Evolutionary conservation across 1,139 yeast genomes (phyloP).

Genomic region (Suhomyces bokatorum): DNA sequence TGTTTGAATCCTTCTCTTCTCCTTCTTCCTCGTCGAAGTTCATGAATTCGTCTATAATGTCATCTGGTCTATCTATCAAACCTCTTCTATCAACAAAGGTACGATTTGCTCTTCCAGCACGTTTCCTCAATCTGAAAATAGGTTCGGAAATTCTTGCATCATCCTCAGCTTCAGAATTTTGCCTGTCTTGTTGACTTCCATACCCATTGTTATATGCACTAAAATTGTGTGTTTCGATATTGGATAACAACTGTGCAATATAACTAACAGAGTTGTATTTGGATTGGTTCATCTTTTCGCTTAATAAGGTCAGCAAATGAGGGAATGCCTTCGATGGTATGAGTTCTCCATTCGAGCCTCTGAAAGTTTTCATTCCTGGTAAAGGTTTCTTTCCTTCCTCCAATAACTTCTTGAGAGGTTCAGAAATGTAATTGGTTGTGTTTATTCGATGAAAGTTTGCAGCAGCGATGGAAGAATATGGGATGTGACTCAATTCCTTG

Average conservation of each 20-base stretch:
- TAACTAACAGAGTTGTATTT: conserved; percentile 33
- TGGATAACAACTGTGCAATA: conserved; percentile 44
- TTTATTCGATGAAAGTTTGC: conserved; percentile 72
- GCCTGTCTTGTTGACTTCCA: conserved; percentile 27
- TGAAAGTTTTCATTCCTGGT: conserved; percentile 47
- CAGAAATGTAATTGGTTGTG: conserved; percentile 54
- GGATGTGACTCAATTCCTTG: conserved; percentile 63
- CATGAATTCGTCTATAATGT: conserved; percentile 40
- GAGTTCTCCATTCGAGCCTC: conserved; percentile 47
- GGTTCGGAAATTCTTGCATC: conserved; percentile 49
- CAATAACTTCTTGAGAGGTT: conserved; percentile 38
- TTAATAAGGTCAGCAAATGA: conserved; percentile 39
- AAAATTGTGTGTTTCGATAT: conserved; percentile 47
- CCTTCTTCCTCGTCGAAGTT: conserved; percentile 30
- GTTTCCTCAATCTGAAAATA: conserved; percentile 65
- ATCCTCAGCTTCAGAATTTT: conserved; percentile 25
- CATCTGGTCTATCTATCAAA: conserved; percentile 34
- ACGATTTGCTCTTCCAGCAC: conserved; percentile 73
- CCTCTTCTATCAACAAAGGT: conserved; percentile 72
- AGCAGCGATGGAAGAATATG: conserved; percentile 76
- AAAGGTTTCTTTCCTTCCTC: conserved; percentile 44
- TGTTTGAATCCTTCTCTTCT: conserved; percentile 8
- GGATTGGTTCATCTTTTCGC: conserved; percentile 30
- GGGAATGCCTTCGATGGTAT: conserved; percentile 47
- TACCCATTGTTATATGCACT: conserved; percentile 49